Base-by-base conservation (phyloP, 129 eudicot genomes). In the Silybum marianum region DNA sequence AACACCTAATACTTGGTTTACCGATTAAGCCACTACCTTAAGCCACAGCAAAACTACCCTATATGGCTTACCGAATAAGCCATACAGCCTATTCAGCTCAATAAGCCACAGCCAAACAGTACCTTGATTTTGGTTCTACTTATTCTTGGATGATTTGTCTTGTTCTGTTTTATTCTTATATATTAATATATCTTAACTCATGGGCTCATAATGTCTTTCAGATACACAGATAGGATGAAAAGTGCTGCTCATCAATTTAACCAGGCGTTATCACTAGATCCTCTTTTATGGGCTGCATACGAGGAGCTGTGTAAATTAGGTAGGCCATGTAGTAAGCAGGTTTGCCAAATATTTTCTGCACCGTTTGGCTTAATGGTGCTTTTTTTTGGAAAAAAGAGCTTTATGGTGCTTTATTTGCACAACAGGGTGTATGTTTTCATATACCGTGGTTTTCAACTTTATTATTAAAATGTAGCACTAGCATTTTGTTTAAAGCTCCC, bases 281-380 rank as follows among this genome's bases (percentile, higher is more conserved):
- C 99, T 40, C 81, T 96, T 74, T 79, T 93, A 71, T 96, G 99
- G 99, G 89, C 89, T 86, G 99, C 99, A 39, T 96, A 96, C 77
- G 99, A 93, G 81, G 99, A 96, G 83, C 88, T 96, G 69, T 96
- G 98, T 80, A 84, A 88, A 60, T 87, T 96, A 92, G 99, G 99
- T 93, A 65, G 75, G 88, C 60, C 69, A 58, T 22, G n/a, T n/a
- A n/a, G n/a, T n/a, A n/a, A n/a, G n/a, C n/a, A n/a, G n/a, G n/a
- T n/a, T n/a, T n/a, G n/a, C n/a, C n/a, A n/a, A 13, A 48, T 16
- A 48, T 39, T 81, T 44, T 67, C 38, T 4, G 28, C 23, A 78
- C 42, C 12, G 8, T 36, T 39, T 34, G 62, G 40, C 77, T n/a
- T n/a, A n/a, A n/a, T n/a, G n/a, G n/a, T n/a, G n/a, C n/a, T n/a